Base-by-base conservation (phyloP, 495 filamentous ascomycete species). In the Aspergillus conjunctus region DNA sequence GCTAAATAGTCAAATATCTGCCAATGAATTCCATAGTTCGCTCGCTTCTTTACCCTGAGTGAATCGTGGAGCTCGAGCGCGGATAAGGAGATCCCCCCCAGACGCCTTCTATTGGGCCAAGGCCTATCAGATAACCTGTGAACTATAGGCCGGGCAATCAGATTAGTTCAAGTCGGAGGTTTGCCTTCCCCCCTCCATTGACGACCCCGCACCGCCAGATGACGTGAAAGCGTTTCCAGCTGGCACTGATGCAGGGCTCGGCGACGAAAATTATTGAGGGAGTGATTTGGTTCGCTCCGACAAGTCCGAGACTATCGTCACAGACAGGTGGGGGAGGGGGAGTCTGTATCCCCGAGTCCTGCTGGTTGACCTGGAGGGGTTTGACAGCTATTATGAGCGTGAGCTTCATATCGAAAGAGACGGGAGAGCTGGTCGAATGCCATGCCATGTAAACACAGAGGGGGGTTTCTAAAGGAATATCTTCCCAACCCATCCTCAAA, bases 151-250 rank as follows among this genome's bases (percentile, higher is more conserved):
- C 5, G 5, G 26, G 26, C 26, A 2, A 17, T 43, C 39, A 43
- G 15, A 43, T 43, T 6, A 14, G 39, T 17, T 43, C 7, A 15
- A 17, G 30, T 22, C n/a, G 12, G 15, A n/a, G 17, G 21, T 21
- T 39, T 4, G 15, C 15, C 37, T 6, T 7, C 14, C 43, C 4
- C 46, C 37, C 37, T 49, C 49, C n/a, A 39, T 39, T 55, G 41
- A 55, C 33, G n/a, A 49, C 59, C 58, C 59, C 59, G 59, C 59
- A 61, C 59, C 56, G 48, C 52, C 46, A 37, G 22, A 61, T 61
- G 58, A 56, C 51, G 52, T 51, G 44, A 61, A 55, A 17, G 58
- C 43, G 30, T 44, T 26, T 20, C 57, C 20, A 51, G 34, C 17
- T 51, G 56, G 57, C 49, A 43, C 43, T 33, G 17, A n/a, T 44